A percentile compares a stretch with the other conserved stretches of the same genome.
Conservation (phyloP, 179 eudicot genomes). For the Sideroxylon spinosum region DNA sequence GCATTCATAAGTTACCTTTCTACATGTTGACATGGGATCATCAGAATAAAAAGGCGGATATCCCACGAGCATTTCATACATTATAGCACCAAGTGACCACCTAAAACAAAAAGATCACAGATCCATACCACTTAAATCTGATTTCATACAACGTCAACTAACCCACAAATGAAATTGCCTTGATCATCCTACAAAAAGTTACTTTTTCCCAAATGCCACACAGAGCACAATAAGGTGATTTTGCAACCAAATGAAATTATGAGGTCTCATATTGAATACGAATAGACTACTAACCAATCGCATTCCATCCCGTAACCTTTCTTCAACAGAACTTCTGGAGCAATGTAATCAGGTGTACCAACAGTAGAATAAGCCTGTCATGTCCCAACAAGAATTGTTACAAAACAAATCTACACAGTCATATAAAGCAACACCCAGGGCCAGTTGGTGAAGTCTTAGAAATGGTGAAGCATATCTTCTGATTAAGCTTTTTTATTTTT, state of each 20-base stretch:
- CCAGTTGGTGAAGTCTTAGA: no score
- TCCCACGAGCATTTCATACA: slow-evolving; percentile 79
- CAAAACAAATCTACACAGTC: not conserved
- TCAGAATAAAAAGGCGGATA: slow-evolving; percentile 81
- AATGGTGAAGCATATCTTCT: no score
- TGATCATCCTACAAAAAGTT: slow-evolving; percentile 3
- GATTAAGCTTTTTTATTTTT: no score
- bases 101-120: slow-evolving; percentile 24
- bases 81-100: slow-evolving; percentile 81
- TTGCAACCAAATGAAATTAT: not conserved
- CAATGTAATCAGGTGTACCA: slow-evolving; percentile 80
- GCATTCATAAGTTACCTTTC: slow-evolving; percentile 43
- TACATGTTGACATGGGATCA: slow-evolving; percentile 75
- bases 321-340: slow-evolving; percentile 76
- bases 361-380: slow-evolving; percentile 75
- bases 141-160: not conserved
- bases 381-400: not conserved
- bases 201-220: not conserved
- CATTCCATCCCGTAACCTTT: slow-evolving; percentile 74
- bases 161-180: not conserved
- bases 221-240: not conserved
- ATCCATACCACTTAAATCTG: not conserved
- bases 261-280: not conserved
- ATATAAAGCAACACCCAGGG: no score
- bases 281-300: slow-evolving; percentile 50